These are phyloP conservation scores for Neonectria magnoliae DNA, from an alignment of 2,329 filamentous ascomycete species.

Conservation along the genomic window DNA sequence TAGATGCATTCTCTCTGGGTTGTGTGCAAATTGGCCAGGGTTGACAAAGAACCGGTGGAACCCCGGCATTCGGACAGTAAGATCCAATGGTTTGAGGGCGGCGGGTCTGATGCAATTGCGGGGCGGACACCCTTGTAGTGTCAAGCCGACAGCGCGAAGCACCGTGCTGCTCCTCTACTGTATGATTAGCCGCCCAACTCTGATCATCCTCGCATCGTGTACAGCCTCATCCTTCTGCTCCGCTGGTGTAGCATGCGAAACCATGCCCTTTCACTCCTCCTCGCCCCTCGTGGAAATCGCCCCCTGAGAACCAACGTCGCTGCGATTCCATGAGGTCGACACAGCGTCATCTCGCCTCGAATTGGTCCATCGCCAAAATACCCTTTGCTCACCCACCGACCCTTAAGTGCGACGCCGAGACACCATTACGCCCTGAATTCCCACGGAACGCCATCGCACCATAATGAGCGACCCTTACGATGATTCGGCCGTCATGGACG, in stretches of 20 bases:
- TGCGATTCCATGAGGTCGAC: conserved; percentile 33
- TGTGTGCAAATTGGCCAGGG: background rate
- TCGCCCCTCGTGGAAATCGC: conserved; percentile 18
- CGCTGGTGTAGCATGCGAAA: conserved; percentile 27
- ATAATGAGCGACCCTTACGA: conserved; percentile 38
- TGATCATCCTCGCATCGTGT: conserved; percentile 18
- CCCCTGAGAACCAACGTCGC: conserved; percentile 29
- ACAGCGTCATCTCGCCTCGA: conserved; percentile 18
- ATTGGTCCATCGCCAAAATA: conserved; percentile 9
- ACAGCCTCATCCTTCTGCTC: conserved; percentile 30
- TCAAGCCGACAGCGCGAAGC: conserved; percentile 1
- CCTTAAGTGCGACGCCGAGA: conserved; percentile 10
- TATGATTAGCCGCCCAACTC: conserved; percentile 23
- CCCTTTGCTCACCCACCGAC: conserved; percentile 7
- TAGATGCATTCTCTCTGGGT: background rate
- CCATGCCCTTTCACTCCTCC: conserved; percentile 27
- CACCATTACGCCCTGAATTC: conserved; percentile 2
- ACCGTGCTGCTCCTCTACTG: conserved; percentile 14
- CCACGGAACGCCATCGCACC: conserved; percentile 37
- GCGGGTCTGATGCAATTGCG: background rate
- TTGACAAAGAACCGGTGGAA: background rate
- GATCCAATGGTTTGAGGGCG: background rate
- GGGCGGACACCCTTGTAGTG: conserved; percentile 3
- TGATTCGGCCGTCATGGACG: conserved; percentile 49
- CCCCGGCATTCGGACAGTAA: background rate